Base-by-base conservation (phyloP, 257 asterid genomes). In the Verbascum thapsus region DNA sequence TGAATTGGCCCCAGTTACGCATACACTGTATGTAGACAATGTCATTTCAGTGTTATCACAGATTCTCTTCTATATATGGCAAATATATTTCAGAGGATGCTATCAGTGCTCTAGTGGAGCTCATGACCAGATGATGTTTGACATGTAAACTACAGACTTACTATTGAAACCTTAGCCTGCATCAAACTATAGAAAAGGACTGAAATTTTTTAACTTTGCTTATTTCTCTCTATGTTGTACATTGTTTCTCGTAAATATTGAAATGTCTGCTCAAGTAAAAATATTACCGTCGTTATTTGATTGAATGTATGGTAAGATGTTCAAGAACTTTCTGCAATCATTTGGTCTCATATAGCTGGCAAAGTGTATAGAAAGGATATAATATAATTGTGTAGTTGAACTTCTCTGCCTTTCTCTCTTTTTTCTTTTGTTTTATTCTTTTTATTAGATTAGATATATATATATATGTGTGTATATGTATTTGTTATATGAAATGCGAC, bases 401-500 rank as follows among this genome's bases (percentile, higher is more conserved):
- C 6, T 23, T 35, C 15, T 19, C 34, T 64, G 8, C 15, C 18
- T 43, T 35, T 12, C 8, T n/a, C n/a, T n/a, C n/a, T 5, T 26
- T 26, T 39, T 23, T 60, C 4, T 30, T 23, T 43, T 20, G 19
- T 17, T 37, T 10, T 47, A 17, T 60, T 41, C 34, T 19, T 45
- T 13, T 45, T 13, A 15, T 43, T 30, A 35, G 52, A 38, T 37
- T 60, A 35, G 42, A 18, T 16, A 47, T 41, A 10, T n/a, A n/a
- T n/a, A n/a, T n/a, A n/a, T n/a, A n/a, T n/a, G n/a, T n/a, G n/a
- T n/a, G n/a, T n/a, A n/a, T n/a, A n/a, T n/a, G n/a, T n/a, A n/a
- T n/a, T n/a, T n/a, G n/a, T 42, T 45, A 16, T 58, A 19, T 53
- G 53, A 59, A 61, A 53, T 63, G 59, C 50, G 52, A 19, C 30